Evolutionary conservation across 1,139 yeast species (phyloP).

Genomic region (Geotrichum candidum): DNA sequence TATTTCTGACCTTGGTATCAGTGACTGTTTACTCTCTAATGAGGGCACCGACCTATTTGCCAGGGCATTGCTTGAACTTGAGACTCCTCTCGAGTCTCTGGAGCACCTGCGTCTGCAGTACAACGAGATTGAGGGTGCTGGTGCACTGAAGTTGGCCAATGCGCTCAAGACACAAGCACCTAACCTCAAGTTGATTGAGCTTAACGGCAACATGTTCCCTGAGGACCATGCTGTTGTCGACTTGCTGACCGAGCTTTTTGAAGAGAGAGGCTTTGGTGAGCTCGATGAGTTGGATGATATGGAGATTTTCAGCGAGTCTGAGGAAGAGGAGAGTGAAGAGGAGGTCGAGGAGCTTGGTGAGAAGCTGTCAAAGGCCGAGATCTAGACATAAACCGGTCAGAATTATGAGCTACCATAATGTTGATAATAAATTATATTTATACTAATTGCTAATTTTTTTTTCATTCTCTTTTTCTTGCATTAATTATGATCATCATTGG

Average conservation of each 20-base stretch:
- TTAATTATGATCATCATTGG: neutral
- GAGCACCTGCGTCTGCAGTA: conserved; percentile 70
- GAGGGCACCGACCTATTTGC: conserved; percentile 55
- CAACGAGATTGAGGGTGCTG: conserved; percentile 72
- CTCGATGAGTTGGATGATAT: conserved; percentile 89
- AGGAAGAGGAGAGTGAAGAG: conserved; percentile 68
- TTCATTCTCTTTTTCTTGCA: neutral
- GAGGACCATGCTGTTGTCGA: conserved; percentile 64
- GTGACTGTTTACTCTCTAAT: conserved; percentile 80
- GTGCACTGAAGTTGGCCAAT: conserved; percentile 52
- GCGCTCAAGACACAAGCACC: conserved; percentile 55
- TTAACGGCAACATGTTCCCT: conserved; percentile 86
- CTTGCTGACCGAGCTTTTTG: conserved; percentile 56
- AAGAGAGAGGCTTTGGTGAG: conserved; percentile 70
- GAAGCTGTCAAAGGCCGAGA: conserved; percentile 25
- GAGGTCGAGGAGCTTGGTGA: conserved; percentile 56
- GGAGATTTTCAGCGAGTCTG: conserved; percentile 85
- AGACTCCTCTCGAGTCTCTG: conserved; percentile 36
- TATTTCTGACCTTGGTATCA: conserved; percentile 72
- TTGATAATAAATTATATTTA: conserved; percentile 40
- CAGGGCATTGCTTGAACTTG: conserved; percentile 35
- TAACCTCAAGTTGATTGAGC: conserved; percentile 61
- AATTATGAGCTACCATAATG: conserved; percentile 20
- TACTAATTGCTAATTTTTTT: neutral
- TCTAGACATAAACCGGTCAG: conserved; percentile 34